Percentiles rank a stretch among this genome's conserved stretches.
phyloP scores from a whole-genome alignment of 2,329 filamentous ascomycete genomes.

The Akanthomyces lecanii region DNA sequence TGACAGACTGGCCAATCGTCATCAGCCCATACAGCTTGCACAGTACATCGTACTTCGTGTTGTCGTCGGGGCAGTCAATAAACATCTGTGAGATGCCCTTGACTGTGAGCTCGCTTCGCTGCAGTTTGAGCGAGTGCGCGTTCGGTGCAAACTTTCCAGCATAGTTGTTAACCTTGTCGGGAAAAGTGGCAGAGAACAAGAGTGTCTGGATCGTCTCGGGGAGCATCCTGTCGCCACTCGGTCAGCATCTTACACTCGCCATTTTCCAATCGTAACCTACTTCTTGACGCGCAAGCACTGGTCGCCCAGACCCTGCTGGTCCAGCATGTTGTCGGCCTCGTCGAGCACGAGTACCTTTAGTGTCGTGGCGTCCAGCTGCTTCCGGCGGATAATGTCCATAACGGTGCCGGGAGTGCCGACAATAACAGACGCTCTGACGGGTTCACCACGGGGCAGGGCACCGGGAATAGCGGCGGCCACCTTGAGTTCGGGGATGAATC shows the following conservation, averaged over 20 bases:
- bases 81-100: constrained; percentile 98
- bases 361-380: constrained; percentile 65
- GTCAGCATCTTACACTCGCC: too few species aligned
- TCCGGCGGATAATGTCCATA: constrained; percentile 76
- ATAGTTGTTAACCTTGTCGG: constrained; percentile 78
- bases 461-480: constrained; percentile 83
- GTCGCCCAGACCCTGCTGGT: constrained; percentile 90
- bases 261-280: constrained; percentile 40
- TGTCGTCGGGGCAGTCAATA: constrained; percentile 80
- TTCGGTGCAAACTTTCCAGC: constrained; percentile 79
- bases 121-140: constrained; percentile 81
- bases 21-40: constrained; percentile 93
- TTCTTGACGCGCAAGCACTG: constrained; percentile 87
- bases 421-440: constrained; percentile 72
- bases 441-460: constrained; percentile 61
- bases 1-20: constrained; percentile 95
- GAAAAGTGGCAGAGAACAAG: constrained; percentile 93
- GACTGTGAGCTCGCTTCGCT: constrained; percentile 88
- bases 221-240: constrained; percentile 54
- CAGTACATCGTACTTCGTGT: constrained; percentile 81
- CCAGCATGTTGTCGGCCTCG: constrained; percentile 98
- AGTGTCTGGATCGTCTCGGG: constrained; percentile 77
- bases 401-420: constrained; percentile 94
- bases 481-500: constrained; percentile 71
- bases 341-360: constrained; percentile 86